Conservation (phyloP, 176 grass and related monocot genomes). For the Zea luxurians region DNA sequence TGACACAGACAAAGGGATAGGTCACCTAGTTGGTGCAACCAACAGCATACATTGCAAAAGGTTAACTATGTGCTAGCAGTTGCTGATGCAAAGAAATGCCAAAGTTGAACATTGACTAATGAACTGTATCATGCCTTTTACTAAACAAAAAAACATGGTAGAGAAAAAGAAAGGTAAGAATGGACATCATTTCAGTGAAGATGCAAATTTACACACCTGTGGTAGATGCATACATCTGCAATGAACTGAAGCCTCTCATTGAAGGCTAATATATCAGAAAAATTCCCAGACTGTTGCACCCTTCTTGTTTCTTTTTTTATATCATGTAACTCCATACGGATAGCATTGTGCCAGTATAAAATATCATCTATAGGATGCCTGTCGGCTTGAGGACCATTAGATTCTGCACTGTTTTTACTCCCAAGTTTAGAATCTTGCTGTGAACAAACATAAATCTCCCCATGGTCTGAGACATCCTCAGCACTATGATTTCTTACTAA, state of each 20-base stretch:
- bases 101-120: constrained; percentile 15
- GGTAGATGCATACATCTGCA: constrained; percentile 97
- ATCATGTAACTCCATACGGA: constrained; percentile 76
- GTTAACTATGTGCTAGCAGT: background rate
- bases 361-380: constrained; percentile 94
- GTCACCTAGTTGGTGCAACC: constrained; percentile 4
- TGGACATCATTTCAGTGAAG: constrained; percentile 18
- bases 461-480: constrained; percentile 41
- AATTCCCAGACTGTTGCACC: constrained; percentile 73
- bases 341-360: constrained; percentile 94
- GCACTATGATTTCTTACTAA: constrained; percentile 30
- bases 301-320: constrained; percentile 86
- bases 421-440: constrained; percentile 48
- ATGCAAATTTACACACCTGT: constrained; percentile 53
- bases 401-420: constrained; percentile 57
- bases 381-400: constrained; percentile 35
- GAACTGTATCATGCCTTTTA: background rate
- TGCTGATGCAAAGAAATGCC: constrained; percentile 19
- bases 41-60: constrained; percentile 3
- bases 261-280: constrained; percentile 89
- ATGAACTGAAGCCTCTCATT: constrained; percentile 90
- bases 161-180: constrained; percentile 1
- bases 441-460: constrained; percentile 39
- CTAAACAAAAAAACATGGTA: constrained; percentile 16
- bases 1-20: constrained; percentile 9